Base-by-base conservation (phyloP, 352 stramenopile species). In the Elongisporangium prolatum region DNA sequence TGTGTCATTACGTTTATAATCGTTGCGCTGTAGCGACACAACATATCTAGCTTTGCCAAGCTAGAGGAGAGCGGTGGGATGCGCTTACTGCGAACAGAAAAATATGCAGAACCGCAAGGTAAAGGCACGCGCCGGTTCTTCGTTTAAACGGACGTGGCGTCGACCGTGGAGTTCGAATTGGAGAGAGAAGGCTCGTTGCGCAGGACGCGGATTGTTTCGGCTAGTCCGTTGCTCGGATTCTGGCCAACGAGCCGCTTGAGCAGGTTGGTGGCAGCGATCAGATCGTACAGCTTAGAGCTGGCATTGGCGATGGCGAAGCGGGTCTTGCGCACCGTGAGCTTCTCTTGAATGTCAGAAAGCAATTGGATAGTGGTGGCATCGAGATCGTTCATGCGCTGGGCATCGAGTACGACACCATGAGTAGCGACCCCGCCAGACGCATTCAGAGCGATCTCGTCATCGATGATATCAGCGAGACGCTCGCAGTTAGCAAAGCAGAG, bases 401-500 rank as follows among this genome's bases (percentile, higher is more conserved):
- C 63, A 47, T 88, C 75, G 2, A 88, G 21, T 9, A 85, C 75
- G 1, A 86, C 74, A 8, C 72, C 72, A 3, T 58, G 65, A 0
- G 63, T 63, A 1, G 59, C 51, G 16, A 86, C 54, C 13, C 61
- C 65, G n/a, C 71, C 59, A 21, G 58, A 53, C 4, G 40, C 11
- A 6, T 62, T 20, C 5, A 72, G 22, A 25, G 57, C 44, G 50
- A 86, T 77, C 57, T 86, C 76, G 0, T 60, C 53, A 8, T 82
- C 74, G 17, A 84, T 67, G 20, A 58, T 57, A 5, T 71, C 24
- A 0, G 57, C 73, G 3, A 85, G 64, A 17, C 67, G 70, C 55
- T 86, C 79, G 52, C 69, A 80, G 68, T 86, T 88, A 40, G 74
- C 74, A 49, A 85, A 86, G 56, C 74, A 84, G n/a, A 86, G 52